A percentile compares a stretch with the other conserved stretches of the same genome.
These are phyloP conservation scores for Zanthoxylum bungeanum DNA, from an alignment of 345 rosid species.

Conservation along the genomic window DNA sequence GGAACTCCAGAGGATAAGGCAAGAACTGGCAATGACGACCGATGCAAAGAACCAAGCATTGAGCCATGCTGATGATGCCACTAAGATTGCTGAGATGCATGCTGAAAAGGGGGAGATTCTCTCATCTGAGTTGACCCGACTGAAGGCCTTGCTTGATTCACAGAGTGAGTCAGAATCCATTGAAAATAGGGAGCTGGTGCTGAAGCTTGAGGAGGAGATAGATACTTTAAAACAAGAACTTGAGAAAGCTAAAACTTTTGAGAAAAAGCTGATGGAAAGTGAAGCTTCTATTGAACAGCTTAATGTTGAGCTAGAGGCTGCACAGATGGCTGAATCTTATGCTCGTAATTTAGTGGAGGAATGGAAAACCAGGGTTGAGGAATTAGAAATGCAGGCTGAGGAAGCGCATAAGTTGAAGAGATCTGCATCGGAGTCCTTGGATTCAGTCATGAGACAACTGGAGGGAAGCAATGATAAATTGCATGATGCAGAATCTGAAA, in stretches of 20 bases:
- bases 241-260: slow-evolving; percentile 44
- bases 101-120: slow-evolving; percentile 76
- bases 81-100: slow-evolving; percentile 80
- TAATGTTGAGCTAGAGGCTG: slow-evolving; percentile 75
- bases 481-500: slow-evolving; percentile 68
- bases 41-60: slow-evolving; percentile 89
- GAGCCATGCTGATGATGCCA: slow-evolving; percentile 88
- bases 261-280: slow-evolving; percentile 54
- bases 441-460: slow-evolving; percentile 78
- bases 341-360: slow-evolving; percentile 73
- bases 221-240: slow-evolving; percentile 58
- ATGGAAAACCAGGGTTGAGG: slow-evolving; percentile 62
- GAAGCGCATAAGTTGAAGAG: slow-evolving; percentile 77
- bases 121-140: slow-evolving; percentile 60
- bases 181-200: slow-evolving; percentile 44
- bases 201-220: slow-evolving; percentile 54
- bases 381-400: slow-evolving; percentile 50
- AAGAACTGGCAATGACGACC: slow-evolving; percentile 61
- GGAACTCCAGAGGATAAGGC: slow-evolving; percentile 68
- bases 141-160: slow-evolving; percentile 76
- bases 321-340: slow-evolving; percentile 79
- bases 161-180: slow-evolving; percentile 50
- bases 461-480: slow-evolving; percentile 67
- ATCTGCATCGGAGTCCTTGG: slow-evolving; percentile 81
- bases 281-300: slow-evolving; percentile 70